Evolutionary conservation across 1,139 yeast species (phyloP), one percentile per base, ranked within the genome.

Genomic region (Suhomyces taliae): DNA sequence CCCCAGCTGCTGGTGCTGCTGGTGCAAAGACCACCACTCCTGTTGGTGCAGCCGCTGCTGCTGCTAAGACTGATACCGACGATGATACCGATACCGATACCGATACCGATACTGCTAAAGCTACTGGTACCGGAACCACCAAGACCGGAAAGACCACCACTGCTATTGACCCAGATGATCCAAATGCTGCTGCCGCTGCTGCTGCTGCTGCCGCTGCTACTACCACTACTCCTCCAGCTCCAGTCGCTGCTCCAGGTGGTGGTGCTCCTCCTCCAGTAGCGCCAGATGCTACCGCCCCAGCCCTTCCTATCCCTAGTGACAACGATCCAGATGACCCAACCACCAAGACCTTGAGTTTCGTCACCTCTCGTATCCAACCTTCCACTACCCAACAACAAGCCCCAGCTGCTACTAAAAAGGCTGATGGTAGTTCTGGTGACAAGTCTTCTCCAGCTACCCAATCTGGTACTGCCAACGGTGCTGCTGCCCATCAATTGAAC

Each of bases 191-290:
- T 24, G 50, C 53, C 36, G 53, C 57, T 35, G 53, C 57, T 15
- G 53, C 57, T 35, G 53, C 57, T 15, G 47, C 48, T n/a, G 44
- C 50, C 12, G 43, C 55, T 14, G 49, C 53, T 26, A 45, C 56
- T 37, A 50, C 59, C 8, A 48, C 57, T 19, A 46, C 53, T 7
- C 46, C 54, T 12, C 47, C 55, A 19, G 47, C 53, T 38, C 49
- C 56, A 15, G 54, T 50, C 8, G 39, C 48, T 29, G 56, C 53
- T 15, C 53, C 44, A 36, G 50, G 51, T 15, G 56, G 51, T 12
- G 51, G 51, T 8, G 51, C 50, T 32, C 50, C 53, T 15, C 49
- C 57, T 19, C 55, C 61, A 19, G 58, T 58, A 41, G 49, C 51
- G 26, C 42, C 47, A 27, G 48, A 49, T 11, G 52, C 47, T 7